Evolutionary conservation across 1,284 basidiomycete species (phyloP).

Genomic region (Cyathus olla): DNA sequence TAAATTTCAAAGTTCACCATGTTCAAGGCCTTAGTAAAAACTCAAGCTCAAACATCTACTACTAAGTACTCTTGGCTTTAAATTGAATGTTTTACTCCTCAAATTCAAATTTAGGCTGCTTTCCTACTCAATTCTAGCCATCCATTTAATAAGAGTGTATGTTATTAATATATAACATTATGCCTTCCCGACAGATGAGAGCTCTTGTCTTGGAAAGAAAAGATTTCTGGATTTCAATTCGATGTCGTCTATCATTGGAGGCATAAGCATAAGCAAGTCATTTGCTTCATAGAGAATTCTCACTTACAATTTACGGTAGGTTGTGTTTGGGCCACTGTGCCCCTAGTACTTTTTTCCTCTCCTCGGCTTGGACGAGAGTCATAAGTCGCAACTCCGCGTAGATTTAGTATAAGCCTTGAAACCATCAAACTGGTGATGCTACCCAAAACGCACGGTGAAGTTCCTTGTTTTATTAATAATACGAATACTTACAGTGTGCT

Average conservation of each 20-base stretch:
- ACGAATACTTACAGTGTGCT: constrained; percentile 35
- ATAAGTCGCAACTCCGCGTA: constrained; percentile 15
- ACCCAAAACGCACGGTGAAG: background rate
- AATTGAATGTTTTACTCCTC: too few relatives aligned
- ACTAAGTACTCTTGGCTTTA: too few relatives aligned
- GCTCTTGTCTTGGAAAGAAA: background rate
- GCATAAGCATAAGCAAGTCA: background rate
- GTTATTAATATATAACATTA: too few relatives aligned
- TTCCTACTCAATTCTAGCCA: too few relatives aligned
- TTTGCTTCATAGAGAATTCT: background rate
- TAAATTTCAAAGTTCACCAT: too few relatives aligned
- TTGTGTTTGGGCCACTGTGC: background rate
- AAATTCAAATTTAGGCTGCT: too few relatives aligned
- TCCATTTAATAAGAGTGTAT: too few relatives aligned
- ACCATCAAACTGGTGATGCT: constrained; percentile 35
- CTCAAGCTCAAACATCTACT: too few relatives aligned
- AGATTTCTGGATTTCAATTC: background rate
- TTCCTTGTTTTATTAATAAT: too few relatives aligned
- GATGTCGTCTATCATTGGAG: background rate
- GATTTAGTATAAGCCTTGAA: constrained; percentile 30
- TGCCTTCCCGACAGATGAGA: background rate
- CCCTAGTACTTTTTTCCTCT: background rate
- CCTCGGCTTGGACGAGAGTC: background rate
- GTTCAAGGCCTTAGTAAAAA: too few relatives aligned
- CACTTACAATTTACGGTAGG: background rate